Conservation (phyloP, 2,329 filamentous ascomycete species). For the Amphichorda felina region DNA sequence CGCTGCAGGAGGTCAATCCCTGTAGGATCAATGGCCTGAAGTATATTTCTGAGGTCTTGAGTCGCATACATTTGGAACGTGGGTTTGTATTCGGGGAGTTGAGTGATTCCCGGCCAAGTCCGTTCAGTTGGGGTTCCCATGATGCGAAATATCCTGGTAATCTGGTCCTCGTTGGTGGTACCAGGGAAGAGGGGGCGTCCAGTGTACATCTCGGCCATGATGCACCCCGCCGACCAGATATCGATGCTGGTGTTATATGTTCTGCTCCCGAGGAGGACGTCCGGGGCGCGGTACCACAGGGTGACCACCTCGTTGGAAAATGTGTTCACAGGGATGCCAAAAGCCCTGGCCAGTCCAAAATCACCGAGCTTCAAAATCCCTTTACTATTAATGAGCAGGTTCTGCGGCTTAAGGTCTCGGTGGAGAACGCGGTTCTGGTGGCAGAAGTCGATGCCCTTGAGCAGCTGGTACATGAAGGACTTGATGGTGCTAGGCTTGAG, state of each 20-base stretch:
- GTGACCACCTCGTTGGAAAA: constrained; percentile 98
- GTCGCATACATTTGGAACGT: constrained; percentile 92
- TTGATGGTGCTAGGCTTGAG: constrained; percentile 88
- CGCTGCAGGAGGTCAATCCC: constrained; percentile 79
- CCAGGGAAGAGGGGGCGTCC: constrained; percentile 91
- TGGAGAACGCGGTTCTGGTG: constrained; percentile 95
- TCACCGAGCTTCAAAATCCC: constrained; percentile 87
- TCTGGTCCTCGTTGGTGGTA: constrained; percentile 96
- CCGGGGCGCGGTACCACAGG: constrained; percentile 92
- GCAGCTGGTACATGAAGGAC: constrained; percentile 97
- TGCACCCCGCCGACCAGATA: constrained; percentile 97
- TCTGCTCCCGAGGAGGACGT: constrained; percentile 83
- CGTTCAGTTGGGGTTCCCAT: constrained; percentile 97
- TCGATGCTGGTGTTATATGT: constrained; percentile 99
- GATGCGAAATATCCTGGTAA: constrained; percentile 92
- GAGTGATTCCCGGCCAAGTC: constrained; percentile 88
- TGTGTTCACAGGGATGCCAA: constrained; percentile 94
- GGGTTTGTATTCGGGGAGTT: constrained; percentile 95
- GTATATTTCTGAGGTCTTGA: constrained; percentile 74
- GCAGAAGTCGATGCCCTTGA: constrained; percentile 93
- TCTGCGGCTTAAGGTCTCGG: constrained; percentile 91
- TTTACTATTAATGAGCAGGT: constrained; percentile 87
- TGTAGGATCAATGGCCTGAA: constrained; percentile 79
- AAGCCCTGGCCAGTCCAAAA: constrained; percentile 86
- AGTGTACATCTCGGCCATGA: constrained; percentile 99